phyloP scores from a whole-genome alignment of 2,329 filamentous ascomycete genomes.

The Colletotrichum liaoningense region DNA sequence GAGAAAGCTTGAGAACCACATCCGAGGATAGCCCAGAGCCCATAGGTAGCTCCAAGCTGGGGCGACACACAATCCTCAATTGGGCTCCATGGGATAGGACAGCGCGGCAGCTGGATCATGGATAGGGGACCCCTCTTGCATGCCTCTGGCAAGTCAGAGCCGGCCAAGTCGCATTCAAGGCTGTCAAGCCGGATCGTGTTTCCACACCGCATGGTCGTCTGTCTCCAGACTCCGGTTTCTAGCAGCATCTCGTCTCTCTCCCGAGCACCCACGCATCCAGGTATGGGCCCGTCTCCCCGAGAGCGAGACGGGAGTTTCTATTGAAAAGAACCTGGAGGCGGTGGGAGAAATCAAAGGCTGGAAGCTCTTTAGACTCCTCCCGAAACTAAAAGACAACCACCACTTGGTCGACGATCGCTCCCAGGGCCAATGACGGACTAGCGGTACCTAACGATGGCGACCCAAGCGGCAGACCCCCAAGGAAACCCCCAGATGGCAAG shows the following conservation, averaged over 20 bases:
- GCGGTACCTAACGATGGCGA: neutral
- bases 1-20: neutral
- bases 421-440: neutral
- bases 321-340: conserved; percentile 11
- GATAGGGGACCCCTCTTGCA: conserved; percentile 21
- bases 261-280: neutral
- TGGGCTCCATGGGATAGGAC: conserved; percentile 15
- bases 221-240: neutral
- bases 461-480: neutral
- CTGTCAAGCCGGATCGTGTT: neutral
- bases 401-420: neutral
- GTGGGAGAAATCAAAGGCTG: conserved; percentile 4
- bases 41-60: neutral
- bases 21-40: neutral
- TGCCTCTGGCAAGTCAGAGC: conserved; percentile 31
- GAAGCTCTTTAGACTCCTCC: too few species aligned
- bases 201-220: conserved; percentile 26
- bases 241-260: neutral
- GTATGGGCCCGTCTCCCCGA: neutral
- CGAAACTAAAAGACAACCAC: neutral
- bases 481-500: conserved; percentile 14
- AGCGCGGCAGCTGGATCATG: neutral
- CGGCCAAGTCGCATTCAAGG: conserved; percentile 32
- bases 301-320: neutral
- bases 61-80: neutral